Conservation (phyloP, 2,329 filamentous ascomycete genomes). For the Aspergillus hiratsukae region DNA sequence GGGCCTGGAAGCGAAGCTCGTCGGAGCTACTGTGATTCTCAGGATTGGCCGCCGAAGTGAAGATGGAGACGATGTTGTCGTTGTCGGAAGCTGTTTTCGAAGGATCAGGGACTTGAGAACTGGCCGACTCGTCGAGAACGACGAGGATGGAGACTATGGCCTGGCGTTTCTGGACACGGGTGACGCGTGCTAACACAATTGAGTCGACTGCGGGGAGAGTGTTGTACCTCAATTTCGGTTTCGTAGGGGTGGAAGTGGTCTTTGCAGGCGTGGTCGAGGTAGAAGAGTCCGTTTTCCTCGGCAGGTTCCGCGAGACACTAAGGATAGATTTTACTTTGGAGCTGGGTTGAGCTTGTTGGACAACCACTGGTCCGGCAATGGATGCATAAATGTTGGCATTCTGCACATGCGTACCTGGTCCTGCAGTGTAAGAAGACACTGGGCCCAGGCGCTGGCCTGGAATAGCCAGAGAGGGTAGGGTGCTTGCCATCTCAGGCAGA, state of each 20-base stretch:
- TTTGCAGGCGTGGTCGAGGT: background rate
- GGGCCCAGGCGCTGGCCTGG: slow-evolving; percentile 79
- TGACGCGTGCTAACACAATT: slow-evolving; percentile 77
- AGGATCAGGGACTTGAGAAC: slow-evolving; percentile 16
- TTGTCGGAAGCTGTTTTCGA: slow-evolving; percentile 28
- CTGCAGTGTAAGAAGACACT: slow-evolving; percentile 62
- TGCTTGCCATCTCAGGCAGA: slow-evolving; percentile 22
- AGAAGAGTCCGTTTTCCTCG: slow-evolving; percentile 3
- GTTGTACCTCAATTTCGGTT: slow-evolving; percentile 53
- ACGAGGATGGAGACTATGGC: slow-evolving; percentile 82
- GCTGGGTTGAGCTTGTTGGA: slow-evolving; percentile 43
- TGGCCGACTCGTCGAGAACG: slow-evolving; percentile 54
- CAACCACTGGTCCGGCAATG: slow-evolving; percentile 66
- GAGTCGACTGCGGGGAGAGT: slow-evolving; percentile 77
- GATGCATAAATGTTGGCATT: slow-evolving; percentile 73
- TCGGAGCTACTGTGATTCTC: slow-evolving; percentile 51
- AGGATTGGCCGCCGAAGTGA: slow-evolving; percentile 36
- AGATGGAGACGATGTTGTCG: slow-evolving; percentile 35
- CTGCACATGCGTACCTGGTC: slow-evolving; percentile 79
- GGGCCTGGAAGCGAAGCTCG: slow-evolving; percentile 68
- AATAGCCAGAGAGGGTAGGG: slow-evolving; percentile 55
- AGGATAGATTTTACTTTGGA: slow-evolving; percentile 35
- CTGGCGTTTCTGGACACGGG: slow-evolving; percentile 78
- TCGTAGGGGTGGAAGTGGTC: slow-evolving; percentile 5
- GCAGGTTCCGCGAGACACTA: slow-evolving; percentile 29